These are phyloP conservation scores for Colletotrichum sp. DNA, from an alignment of 2,329 filamentous ascomycete genomes.

Conservation along the genomic window DNA sequence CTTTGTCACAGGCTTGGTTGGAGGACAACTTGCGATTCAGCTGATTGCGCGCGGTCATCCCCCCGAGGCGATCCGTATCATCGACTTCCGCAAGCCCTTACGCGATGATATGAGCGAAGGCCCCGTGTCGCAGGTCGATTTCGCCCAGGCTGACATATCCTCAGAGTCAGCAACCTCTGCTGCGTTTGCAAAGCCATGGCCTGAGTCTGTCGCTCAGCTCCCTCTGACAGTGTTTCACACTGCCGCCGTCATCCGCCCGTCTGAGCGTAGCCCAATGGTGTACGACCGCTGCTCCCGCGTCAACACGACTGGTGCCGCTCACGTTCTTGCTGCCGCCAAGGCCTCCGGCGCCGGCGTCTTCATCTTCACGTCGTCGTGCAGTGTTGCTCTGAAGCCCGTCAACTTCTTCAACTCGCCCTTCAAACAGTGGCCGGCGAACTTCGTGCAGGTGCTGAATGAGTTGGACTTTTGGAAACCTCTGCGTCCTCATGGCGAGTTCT, in stretches of 20 bases:
- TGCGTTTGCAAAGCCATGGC: slow-evolving; percentile 56
- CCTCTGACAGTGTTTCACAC: slow-evolving; percentile 64
- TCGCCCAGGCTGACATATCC: slow-evolving; percentile 55
- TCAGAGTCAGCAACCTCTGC: slow-evolving; percentile 44
- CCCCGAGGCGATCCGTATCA: slow-evolving; percentile 55
- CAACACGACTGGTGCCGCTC: slow-evolving; percentile 55
- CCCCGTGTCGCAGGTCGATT: slow-evolving; percentile 40
- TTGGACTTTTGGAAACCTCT: slow-evolving; percentile 46
- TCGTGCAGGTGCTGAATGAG: slow-evolving; percentile 51
- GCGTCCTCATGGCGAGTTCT: slow-evolving; percentile 46
- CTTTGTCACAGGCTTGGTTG: slow-evolving; percentile 51
- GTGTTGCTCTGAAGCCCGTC: slow-evolving; percentile 44
- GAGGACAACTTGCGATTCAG: slow-evolving; percentile 58
- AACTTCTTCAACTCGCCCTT: slow-evolving; percentile 50
- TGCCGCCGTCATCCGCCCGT: slow-evolving; percentile 57
- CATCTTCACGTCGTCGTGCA: slow-evolving; percentile 56
- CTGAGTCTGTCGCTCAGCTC: slow-evolving; percentile 38
- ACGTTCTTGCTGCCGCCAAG: slow-evolving; percentile 53
- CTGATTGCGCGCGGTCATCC: slow-evolving; percentile 57
- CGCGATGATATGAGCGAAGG: slow-evolving; percentile 45
- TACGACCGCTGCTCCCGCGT: slow-evolving; percentile 51
- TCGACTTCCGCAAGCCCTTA: slow-evolving; percentile 53
- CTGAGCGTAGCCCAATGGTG: slow-evolving; percentile 49
- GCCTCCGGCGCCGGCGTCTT: slow-evolving; percentile 52
- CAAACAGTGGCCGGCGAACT: slow-evolving; percentile 40